phyloP scores from a whole-genome alignment of 2,329 filamentous ascomycete species.

The Fusarium mexicanum region DNA sequence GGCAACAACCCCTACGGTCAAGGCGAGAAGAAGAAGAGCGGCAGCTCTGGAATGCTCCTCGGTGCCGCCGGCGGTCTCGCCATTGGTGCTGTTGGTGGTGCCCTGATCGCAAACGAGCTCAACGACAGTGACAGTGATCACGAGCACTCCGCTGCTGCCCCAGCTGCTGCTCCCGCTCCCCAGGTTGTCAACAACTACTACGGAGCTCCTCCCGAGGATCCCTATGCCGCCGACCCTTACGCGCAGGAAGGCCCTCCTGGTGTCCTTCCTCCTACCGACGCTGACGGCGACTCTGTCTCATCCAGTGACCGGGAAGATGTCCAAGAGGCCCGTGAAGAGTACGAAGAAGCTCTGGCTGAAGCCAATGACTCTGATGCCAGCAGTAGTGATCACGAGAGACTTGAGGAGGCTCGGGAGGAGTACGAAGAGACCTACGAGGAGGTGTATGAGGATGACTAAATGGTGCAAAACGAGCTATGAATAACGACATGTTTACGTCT shows the following conservation, averaged over 20 bases:
- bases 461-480: conserved; percentile 25
- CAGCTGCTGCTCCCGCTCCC: neutral
- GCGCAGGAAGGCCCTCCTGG: conserved; percentile 44
- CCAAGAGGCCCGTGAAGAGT: conserved; percentile 54
- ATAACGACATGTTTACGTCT: conserved; percentile 37
- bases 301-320: conserved; percentile 55
- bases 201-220: conserved; percentile 24
- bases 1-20: conserved; percentile 33
- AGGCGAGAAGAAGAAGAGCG: conserved; percentile 50
- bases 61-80: conserved; percentile 69
- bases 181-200: conserved; percentile 29
- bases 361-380: conserved; percentile 56
- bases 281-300: conserved; percentile 54
- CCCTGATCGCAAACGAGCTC: conserved; percentile 65
- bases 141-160: conserved; percentile 28
- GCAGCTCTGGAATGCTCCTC: conserved; percentile 64
- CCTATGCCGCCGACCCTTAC: conserved; percentile 30
- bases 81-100: conserved; percentile 66
- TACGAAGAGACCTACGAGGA: conserved; percentile 52
- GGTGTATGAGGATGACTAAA: conserved; percentile 41
- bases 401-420: conserved; percentile 63
- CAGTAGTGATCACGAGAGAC: conserved; percentile 62
- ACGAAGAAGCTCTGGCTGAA: conserved; percentile 54
- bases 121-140: conserved; percentile 40
- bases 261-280: conserved; percentile 51